Evolutionary conservation across 768 basidiomycete genomes (phyloP), one percentile per base, ranked within the genome.

Genomic region (Auriculariales sp.): DNA sequence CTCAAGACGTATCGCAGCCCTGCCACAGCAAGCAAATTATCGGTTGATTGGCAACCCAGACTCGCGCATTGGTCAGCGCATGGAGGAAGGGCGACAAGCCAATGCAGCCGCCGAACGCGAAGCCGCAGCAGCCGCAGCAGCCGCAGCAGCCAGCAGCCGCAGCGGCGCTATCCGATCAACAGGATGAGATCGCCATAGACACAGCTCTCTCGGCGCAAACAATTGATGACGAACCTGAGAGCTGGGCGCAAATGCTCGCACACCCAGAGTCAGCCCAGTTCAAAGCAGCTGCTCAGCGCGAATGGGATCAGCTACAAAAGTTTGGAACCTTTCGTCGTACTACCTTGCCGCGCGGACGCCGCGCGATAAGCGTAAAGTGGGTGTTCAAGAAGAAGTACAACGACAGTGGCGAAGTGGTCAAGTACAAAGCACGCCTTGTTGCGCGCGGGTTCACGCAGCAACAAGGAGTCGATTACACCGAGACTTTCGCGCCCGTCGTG

Each of bases 401-500:
- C 45, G 48, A 48, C 3, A 29, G 54, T 27, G 60, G 58, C 6
- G 49, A 42, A 3, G 39, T 62, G n/a, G 31, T 34, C 2, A 53
- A 55, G 9, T 52, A 55, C 51, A 62, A 64, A 46, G 59, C 57
- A 10, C 35, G 62, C 25, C 51, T 61, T n/a, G 61, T 61, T 12
- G 64, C 61, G 0, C 55, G 59, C 35, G 64, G 64, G 0, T 63
- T 56, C 53, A 46, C 56, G 2, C 64, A 66, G 46, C 35, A 54
- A 0, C 48, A 53, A 5, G 60, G 62, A 4, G 31, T 45, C 17
- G 56, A 57, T 39, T 55, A 49, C 46, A 47, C 42, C 44, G 55
- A 58, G 48, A 59, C 58, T 1, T 62, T 59, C 36, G 42, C 62
- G 3, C 59, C 60, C 3, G 58, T 61, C 2, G 56, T 50, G 7